Conservation (phyloP, 139 green algal species). For the Chlorella sp. region DNA sequence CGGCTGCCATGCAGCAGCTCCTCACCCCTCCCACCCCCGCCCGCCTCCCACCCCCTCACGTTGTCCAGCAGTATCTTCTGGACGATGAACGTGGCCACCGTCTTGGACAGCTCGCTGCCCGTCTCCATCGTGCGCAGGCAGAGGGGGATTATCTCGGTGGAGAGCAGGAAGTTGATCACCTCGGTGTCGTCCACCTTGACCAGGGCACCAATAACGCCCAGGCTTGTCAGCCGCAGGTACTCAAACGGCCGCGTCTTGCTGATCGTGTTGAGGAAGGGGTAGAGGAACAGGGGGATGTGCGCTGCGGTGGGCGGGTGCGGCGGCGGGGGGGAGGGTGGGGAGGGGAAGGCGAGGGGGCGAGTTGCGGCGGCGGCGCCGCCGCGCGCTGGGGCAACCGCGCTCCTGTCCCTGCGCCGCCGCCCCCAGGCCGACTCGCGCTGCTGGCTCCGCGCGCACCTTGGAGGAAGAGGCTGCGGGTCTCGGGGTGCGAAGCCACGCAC, state of each 20-base stretch:
- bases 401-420: neutral
- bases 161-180: constrained; percentile 99
- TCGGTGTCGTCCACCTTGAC: constrained; percentile 99
- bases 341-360: neutral
- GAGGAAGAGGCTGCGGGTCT: constrained; percentile 93
- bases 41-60: constrained; percentile 42
- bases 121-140: constrained; percentile 99
- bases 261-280: constrained; percentile 98
- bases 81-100: constrained; percentile 99
- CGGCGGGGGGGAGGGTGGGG: neutral
- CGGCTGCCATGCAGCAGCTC: no score
- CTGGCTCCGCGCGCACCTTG: constrained; percentile 62
- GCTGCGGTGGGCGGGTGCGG: constrained; percentile 56
- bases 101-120: constrained; percentile 98
- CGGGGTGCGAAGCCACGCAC: constrained; percentile 95
- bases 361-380: no score
- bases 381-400: neutral
- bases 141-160: constrained; percentile 99
- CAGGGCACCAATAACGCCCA: constrained; percentile 97
- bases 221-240: constrained; percentile 95
- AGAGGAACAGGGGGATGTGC: constrained; percentile 98
- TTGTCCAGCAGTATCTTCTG: constrained; percentile 99
- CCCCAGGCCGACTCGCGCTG: neutral
- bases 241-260: constrained; percentile 98
- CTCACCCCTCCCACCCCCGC: neutral